Conservation (phyloP, 2,329 filamentous ascomycete species). For the Karstenula rhodostoma region DNA sequence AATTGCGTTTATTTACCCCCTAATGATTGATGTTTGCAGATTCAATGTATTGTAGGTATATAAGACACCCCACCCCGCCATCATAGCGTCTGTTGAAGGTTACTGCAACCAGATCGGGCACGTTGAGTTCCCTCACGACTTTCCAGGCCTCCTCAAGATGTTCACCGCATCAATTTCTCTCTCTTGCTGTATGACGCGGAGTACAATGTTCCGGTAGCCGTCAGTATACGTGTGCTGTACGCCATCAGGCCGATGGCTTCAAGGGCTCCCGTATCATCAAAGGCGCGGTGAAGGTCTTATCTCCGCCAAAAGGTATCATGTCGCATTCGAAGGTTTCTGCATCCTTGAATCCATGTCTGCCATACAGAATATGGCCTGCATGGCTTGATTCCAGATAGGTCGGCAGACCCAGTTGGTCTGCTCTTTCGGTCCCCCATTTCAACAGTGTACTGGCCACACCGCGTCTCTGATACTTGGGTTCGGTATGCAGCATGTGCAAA, state of each 20-base stretch:
- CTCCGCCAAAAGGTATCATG: constrained; percentile 24
- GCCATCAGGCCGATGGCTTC: background rate
- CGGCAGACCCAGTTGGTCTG: constrained; percentile 34
- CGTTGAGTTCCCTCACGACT: too few species aligned
- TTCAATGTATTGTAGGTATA: too few species aligned
- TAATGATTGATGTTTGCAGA: too few species aligned
- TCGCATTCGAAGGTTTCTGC: constrained; percentile 28
- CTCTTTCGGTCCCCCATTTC: constrained; percentile 30
- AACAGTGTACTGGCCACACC: constrained; percentile 36
- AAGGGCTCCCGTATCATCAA: constrained; percentile 35
- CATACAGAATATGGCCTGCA: constrained; percentile 31
- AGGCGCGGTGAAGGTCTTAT: constrained; percentile 26
- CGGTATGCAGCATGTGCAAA: constrained; percentile 38
- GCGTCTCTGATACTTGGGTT: constrained; percentile 33
- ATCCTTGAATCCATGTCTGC: constrained; percentile 37
- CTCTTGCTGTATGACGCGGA: too few species aligned
- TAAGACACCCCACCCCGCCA: too few species aligned
- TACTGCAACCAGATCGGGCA: too few species aligned
- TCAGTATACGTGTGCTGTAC: background rate
- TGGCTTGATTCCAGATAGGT: constrained; percentile 37
- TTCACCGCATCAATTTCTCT: too few species aligned
- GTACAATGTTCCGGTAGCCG: background rate
- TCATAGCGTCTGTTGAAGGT: too few species aligned
- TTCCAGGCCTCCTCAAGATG: too few species aligned
- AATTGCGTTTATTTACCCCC: too few species aligned